Base-by-base conservation (phyloP, 139 green algal species). In the Micromonas commoda region DNA sequence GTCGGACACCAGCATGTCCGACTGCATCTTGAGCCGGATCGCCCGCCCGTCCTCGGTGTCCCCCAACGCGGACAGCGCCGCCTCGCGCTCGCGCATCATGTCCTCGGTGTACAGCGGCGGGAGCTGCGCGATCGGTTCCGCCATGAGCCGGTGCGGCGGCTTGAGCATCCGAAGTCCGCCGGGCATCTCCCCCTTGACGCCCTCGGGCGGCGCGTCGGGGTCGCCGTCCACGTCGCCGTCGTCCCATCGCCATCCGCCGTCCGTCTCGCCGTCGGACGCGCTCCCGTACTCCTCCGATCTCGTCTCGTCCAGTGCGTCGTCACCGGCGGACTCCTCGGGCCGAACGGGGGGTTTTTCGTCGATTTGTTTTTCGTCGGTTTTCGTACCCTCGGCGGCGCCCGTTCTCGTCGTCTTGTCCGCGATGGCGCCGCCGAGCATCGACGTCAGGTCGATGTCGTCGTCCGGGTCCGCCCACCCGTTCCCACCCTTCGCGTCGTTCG, bases 1-100 rank as follows among this genome's bases (percentile, higher is more conserved):
- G 51, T 82, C 77, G 19, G 37, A 73, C 5, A 73, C 4, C 26
- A 82, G 69, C 68, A 35, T 33, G 1, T 29, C 37, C 31, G 32
- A 66, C 60, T 72, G 37, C 37, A 61, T 24, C 16, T 52, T 20
- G 32, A 34, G 4, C 38, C 74, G 61, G 19, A 37, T 24, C 32
- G 20, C 28, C 2, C 57, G 53, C 33, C 31, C 53, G 2, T 78
- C 26, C 32, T 51, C 51, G 53, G 60, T 63, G 33, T 54, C 54
- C 5, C 53, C 57, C 53, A 57, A 28, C 6, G 45, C 71, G 16
- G 45, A 13, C 2, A 76, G 4, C 6, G 69, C 32, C 2, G 69
- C 69, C 32, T 76, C 72, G 57, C 53, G 52, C 33, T 70, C 72
- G 26, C 26, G 3, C 5, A 78, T 33, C 52, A 24, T 3, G 33